phyloP scores from a whole-genome alignment of 495 filamentous ascomycete species.

The Pyronema domesticum region DNA sequence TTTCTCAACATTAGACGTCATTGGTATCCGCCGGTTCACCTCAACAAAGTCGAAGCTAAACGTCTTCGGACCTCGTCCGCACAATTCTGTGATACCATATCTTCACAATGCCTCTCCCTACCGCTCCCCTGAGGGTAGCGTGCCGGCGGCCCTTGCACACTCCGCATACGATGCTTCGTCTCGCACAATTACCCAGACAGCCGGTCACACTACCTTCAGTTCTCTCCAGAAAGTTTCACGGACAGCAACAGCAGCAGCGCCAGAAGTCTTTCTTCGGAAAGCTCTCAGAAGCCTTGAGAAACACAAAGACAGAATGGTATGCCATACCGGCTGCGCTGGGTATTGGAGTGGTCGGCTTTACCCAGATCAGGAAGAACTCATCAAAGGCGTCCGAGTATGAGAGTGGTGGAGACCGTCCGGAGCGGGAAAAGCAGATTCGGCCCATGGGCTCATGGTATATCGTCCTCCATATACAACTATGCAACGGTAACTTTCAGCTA shows the following conservation, averaged over 20 bases:
- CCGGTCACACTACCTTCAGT: background rate
- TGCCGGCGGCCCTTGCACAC: background rate
- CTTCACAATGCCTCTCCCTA: slow-evolving; percentile 1
- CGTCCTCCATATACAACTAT: background rate
- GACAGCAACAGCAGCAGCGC: background rate
- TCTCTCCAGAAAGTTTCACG: background rate
- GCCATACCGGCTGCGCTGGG: slow-evolving; percentile 87
- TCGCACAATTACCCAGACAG: background rate
- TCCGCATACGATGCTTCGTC: background rate
- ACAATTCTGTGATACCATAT: background rate
- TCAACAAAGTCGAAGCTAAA: background rate
- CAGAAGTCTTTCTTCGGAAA: slow-evolving; percentile 44
- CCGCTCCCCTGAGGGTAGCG: background rate
- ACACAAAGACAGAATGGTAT: slow-evolving; percentile 81
- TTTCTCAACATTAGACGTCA: background rate
- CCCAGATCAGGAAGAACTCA: slow-evolving; percentile 55
- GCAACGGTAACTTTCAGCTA: background rate
- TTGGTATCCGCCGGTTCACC: background rate
- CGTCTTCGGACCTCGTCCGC: background rate
- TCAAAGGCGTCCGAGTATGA: background rate
- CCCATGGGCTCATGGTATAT: slow-evolving; percentile 75
- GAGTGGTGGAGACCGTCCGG: slow-evolving; percentile 21
- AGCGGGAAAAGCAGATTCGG: slow-evolving; percentile 44
- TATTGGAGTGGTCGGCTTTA: slow-evolving; percentile 65
- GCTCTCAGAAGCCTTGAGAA: slow-evolving; percentile 42